Evolutionary conservation across 306 rosid species (phyloP).

Genomic region (Ceratonia siliqua): DNA sequence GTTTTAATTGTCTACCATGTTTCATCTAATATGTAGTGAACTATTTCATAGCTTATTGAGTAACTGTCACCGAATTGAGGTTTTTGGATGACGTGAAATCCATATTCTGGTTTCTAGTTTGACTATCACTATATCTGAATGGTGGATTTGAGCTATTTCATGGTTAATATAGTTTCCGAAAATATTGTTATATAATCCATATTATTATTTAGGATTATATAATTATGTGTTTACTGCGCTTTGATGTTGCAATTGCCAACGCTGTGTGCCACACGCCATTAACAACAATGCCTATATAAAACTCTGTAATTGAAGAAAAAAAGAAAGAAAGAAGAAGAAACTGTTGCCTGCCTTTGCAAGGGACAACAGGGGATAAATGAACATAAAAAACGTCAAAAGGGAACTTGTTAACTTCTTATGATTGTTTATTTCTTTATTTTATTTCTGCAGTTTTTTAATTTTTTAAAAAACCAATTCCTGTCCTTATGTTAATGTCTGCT

Average conservation of each 20-base stretch:
- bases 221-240: too few relatives aligned
- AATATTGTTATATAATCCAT: background rate
- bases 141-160: background rate
- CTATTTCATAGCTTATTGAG: too few relatives aligned
- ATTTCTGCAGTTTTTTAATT: background rate
- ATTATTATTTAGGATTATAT: background rate
- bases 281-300: too few relatives aligned
- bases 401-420: background rate
- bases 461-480: background rate
- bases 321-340: background rate
- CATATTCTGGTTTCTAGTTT: too few relatives aligned
- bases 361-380: background rate
- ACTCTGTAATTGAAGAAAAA: background rate
- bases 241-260: too few relatives aligned
- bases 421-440: background rate
- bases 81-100: background rate
- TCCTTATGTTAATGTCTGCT: constrained; percentile 12
- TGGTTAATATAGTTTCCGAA: background rate
- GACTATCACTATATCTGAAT: background rate
- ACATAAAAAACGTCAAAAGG: background rate
- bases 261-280: too few relatives aligned
- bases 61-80: background rate
- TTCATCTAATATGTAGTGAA: background rate
- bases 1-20: background rate
- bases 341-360: background rate